Evolutionary conservation across 257 asterid genomes (phyloP).

Genomic region (Fraxinus americana): DNA sequence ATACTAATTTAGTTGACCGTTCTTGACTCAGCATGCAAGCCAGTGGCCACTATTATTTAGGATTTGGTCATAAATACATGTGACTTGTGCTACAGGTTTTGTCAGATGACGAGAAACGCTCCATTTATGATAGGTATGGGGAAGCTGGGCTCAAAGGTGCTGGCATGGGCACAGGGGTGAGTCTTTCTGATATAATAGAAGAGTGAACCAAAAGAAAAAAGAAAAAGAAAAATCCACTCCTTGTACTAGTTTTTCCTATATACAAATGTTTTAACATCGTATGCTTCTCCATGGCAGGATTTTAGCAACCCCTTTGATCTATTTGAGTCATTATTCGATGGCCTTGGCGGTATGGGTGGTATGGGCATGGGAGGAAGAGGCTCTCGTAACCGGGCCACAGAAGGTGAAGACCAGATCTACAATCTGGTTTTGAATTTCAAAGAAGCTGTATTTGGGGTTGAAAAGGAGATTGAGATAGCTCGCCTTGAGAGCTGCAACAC

Average conservation of each 20-base stretch:
- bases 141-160: constrained; percentile 99
- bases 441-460: constrained; percentile 91
- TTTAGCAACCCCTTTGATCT: constrained; percentile 94
- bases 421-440: constrained; percentile 78
- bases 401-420: constrained; percentile 92
- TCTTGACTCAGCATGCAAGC: constrained; percentile 9
- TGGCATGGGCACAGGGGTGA: constrained; percentile 91
- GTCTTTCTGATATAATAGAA: constrained; percentile 33
- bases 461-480: constrained; percentile 86
- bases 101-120: constrained; percentile 94
- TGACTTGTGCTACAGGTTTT: constrained; percentile 60
- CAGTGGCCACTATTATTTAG: constrained; percentile 6
- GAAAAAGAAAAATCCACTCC: not conserved
- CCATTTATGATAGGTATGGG: constrained; percentile 90
- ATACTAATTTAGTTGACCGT: not conserved
- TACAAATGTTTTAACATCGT: constrained; percentile 22
- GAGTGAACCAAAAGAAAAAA: not conserved
- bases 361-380: constrained; percentile 86
- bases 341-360: constrained; percentile 91
- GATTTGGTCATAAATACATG: constrained; percentile 12
- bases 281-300: constrained; percentile 57
- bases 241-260: not conserved
- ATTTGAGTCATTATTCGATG: constrained; percentile 85
- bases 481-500: constrained; percentile 90
- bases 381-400: constrained; percentile 72